phyloP scores from a whole-genome alignment of 2,329 filamentous ascomycete species.

The Xylariaceae sp. region DNA sequence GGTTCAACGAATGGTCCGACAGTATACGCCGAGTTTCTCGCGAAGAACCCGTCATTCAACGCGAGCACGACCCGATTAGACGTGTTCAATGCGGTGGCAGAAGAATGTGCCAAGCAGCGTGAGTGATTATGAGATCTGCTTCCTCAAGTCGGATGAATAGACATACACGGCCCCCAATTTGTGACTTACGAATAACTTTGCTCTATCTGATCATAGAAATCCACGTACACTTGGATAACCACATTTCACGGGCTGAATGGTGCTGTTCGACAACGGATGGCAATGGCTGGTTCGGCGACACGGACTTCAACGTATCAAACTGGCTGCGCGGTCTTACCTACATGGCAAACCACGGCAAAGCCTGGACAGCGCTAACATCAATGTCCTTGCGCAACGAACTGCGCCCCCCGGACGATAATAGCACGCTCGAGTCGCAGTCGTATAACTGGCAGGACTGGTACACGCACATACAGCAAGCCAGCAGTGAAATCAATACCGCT shows the following conservation, averaged over 20 bases:
- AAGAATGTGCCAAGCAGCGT: slow-evolving; percentile 47
- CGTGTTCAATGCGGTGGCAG: slow-evolving; percentile 58
- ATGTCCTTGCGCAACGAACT: slow-evolving; percentile 51
- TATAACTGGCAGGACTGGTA: slow-evolving; percentile 57
- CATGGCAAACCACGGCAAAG: slow-evolving; percentile 52
- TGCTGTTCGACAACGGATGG: slow-evolving; percentile 51
- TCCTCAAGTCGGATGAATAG: background rate
- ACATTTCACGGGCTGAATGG: slow-evolving; percentile 54
- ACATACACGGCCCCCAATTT: background rate
- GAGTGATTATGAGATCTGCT: background rate
- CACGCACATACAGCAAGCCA: slow-evolving; percentile 42
- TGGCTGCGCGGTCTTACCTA: slow-evolving; percentile 56
- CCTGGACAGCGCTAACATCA: slow-evolving; percentile 44
- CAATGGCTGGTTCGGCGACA: slow-evolving; percentile 58
- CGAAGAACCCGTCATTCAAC: slow-evolving; percentile 52
- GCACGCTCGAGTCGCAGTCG: slow-evolving; percentile 29
- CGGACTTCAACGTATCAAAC: slow-evolving; percentile 50
- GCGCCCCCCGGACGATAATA: slow-evolving; percentile 38
- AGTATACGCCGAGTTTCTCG: slow-evolving; percentile 47
- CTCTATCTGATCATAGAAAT: slow-evolving; percentile 33
- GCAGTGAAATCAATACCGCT: slow-evolving; percentile 44
- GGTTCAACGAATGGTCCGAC: slow-evolving; percentile 48
- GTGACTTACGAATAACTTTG: background rate
- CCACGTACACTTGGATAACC: slow-evolving; percentile 56
- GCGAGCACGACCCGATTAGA: slow-evolving; percentile 42